A percentile compares a stretch with the other conserved stretches of the same genome.
Conservation (phyloP, 164 flowering plant species). For the Vitis rotundifolia region DNA sequence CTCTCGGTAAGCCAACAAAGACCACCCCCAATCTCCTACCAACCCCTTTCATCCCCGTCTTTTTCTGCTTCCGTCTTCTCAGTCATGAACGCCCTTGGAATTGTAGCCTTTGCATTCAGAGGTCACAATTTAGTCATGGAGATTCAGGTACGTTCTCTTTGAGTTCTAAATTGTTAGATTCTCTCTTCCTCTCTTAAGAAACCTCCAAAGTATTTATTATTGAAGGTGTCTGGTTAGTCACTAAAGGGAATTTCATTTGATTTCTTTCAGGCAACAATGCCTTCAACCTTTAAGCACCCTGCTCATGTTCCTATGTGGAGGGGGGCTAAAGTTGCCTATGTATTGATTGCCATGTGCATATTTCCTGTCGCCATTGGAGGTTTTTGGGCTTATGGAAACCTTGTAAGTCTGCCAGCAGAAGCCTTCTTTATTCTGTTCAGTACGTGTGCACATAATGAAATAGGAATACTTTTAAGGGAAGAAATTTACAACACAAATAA, state of each 20-base stretch:
- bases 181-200: no score
- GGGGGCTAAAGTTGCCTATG: constrained; percentile 96
- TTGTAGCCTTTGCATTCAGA: constrained; percentile 89
- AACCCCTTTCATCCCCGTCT: constrained; percentile 70
- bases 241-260: constrained; percentile 2
- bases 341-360: constrained; percentile 90
- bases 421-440: background rate
- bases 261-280: constrained; percentile 85
- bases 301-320: constrained; percentile 99
- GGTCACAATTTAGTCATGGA: constrained; percentile 96
- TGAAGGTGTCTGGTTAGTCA: background rate
- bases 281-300: constrained; percentile 97
- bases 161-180: background rate
- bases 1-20: constrained; percentile 92
- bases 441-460: background rate
- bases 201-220: background rate
- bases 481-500: no score
- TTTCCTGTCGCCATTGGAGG: constrained; percentile 98
- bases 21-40: constrained; percentile 78
- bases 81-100: constrained; percentile 88
- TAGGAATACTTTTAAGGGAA: no score
- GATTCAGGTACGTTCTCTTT: constrained; percentile 67
- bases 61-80: constrained; percentile 62
- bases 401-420: constrained; percentile 46
- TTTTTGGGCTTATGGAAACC: constrained; percentile 97